Conservation (phyloP, 345 rosid genomes). For the Punica granatum region DNA sequence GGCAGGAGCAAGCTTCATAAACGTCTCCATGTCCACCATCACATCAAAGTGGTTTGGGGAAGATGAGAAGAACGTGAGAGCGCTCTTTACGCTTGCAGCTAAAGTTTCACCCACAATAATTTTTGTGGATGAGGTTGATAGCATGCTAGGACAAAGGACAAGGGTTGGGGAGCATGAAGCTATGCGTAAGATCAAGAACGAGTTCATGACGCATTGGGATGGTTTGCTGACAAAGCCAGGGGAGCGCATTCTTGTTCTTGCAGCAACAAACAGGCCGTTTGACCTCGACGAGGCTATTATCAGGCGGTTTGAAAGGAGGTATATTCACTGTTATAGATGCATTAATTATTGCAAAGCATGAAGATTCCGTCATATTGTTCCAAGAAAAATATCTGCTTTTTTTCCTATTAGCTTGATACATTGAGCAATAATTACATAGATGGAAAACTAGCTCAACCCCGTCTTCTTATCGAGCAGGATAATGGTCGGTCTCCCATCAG, state of each 20-base stretch:
- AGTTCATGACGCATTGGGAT: slow-evolving; percentile 99
- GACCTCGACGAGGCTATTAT: slow-evolving; percentile 99
- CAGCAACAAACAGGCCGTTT: slow-evolving; percentile 97
- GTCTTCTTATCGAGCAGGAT: slow-evolving; percentile 41
- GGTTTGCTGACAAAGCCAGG: slow-evolving; percentile 83
- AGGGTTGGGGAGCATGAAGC: slow-evolving; percentile 98
- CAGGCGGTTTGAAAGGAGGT: slow-evolving; percentile 97
- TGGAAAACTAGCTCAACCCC: too few relatives aligned
- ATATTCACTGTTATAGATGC: too few relatives aligned
- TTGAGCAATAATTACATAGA: too few relatives aligned
- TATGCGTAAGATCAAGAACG: slow-evolving; percentile 93
- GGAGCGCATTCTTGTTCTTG: slow-evolving; percentile 90
- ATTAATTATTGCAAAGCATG: too few relatives aligned
- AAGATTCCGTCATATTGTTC: too few relatives aligned
- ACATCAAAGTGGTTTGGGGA: slow-evolving; percentile 99
- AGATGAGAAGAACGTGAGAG: slow-evolving; percentile 95
- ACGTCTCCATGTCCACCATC: slow-evolving; percentile 97
- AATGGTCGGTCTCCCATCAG: slow-evolving; percentile 92
- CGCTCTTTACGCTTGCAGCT: slow-evolving; percentile 84
- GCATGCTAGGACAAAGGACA: slow-evolving; percentile 98
- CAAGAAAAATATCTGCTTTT: too few relatives aligned
- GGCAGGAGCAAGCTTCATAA: slow-evolving; percentile 99
- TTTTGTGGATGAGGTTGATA: slow-evolving; percentile 96
- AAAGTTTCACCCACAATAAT: slow-evolving; percentile 97
- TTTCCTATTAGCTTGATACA: too few relatives aligned